Evolutionary conservation across 805 yeast genomes (phyloP).

Genomic region (Zygoascus flipseniorum): DNA sequence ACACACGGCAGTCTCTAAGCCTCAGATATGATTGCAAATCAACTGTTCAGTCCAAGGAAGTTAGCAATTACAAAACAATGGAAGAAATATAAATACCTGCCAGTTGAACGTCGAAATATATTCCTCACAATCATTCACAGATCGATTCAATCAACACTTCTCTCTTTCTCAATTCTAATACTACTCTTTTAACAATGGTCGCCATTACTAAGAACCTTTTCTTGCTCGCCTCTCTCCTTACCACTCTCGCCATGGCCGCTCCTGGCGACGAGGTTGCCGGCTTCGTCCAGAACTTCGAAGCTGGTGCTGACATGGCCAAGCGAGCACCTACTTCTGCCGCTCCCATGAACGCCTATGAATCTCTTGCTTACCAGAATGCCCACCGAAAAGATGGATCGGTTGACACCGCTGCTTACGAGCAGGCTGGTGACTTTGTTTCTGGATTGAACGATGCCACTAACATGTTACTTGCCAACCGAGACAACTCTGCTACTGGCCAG

Average conservation of each 20-base stretch:
- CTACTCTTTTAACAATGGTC: background rate
- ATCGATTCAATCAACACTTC: background rate
- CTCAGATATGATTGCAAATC: background rate
- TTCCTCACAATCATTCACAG: background rate
- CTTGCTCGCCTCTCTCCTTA: background rate
- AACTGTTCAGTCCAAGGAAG: background rate
- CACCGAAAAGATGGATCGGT: background rate
- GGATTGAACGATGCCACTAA: conserved; percentile 6
- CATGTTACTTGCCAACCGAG: conserved; percentile 14
- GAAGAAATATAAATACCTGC: background rate
- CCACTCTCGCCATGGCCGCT: background rate
- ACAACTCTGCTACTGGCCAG: background rate
- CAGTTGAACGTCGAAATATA: background rate
- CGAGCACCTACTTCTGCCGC: background rate
- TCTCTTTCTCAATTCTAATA: background rate
- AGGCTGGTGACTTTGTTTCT: background rate
- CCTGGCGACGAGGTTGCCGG: background rate
- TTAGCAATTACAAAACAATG: background rate
- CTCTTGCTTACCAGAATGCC: background rate
- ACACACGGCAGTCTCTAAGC: background rate
- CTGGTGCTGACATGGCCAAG: background rate
- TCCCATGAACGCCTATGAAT: background rate
- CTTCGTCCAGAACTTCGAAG: background rate
- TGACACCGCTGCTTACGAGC: background rate
- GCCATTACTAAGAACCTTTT: background rate